These are phyloP conservation scores for Danielia oregonensis DNA, from an alignment of 805 yeast genomes.

Conservation along the genomic window DNA sequence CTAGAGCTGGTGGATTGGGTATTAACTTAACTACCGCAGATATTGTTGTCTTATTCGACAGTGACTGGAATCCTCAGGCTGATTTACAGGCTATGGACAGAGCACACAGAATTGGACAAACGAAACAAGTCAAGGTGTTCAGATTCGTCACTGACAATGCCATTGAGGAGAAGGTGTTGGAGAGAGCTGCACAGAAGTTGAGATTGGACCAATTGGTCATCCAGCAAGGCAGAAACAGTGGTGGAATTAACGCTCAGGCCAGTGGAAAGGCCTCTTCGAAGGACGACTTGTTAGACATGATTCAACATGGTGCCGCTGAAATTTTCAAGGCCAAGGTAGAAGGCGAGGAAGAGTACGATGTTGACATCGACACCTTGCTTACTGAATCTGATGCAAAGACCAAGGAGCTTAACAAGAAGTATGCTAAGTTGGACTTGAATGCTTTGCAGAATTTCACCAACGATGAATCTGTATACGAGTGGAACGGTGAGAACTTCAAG, in stretches of 20 bases:
- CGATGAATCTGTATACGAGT: constrained; percentile 69
- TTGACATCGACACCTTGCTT: constrained; percentile 60
- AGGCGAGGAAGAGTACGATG: constrained; percentile 38
- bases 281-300: constrained; percentile 75
- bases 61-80: constrained; percentile 90
- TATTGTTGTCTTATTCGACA: constrained; percentile 68
- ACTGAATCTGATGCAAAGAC: constrained; percentile 63
- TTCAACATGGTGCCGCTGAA: constrained; percentile 77
- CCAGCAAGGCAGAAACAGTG: constrained; percentile 60
- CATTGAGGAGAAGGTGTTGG: constrained; percentile 77
- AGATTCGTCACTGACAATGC: constrained; percentile 79
- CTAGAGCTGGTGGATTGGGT: constrained; percentile 90
- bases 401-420: constrained; percentile 55
- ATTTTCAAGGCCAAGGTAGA: constrained; percentile 40
- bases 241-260: constrained; percentile 26
- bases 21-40: constrained; percentile 81
- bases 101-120: constrained; percentile 86
- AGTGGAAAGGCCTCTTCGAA: constrained; percentile 47
- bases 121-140: constrained; percentile 76
- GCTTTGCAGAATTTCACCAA: constrained; percentile 74
- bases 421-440: constrained; percentile 65
- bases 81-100: constrained; percentile 89
- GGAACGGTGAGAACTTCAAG: constrained; percentile 84
- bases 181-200: constrained; percentile 76
- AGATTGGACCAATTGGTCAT: constrained; percentile 78